phyloP scores from a whole-genome alignment of 495 filamentous ascomycete genomes.

The Pseudotulostoma volvatum region DNA sequence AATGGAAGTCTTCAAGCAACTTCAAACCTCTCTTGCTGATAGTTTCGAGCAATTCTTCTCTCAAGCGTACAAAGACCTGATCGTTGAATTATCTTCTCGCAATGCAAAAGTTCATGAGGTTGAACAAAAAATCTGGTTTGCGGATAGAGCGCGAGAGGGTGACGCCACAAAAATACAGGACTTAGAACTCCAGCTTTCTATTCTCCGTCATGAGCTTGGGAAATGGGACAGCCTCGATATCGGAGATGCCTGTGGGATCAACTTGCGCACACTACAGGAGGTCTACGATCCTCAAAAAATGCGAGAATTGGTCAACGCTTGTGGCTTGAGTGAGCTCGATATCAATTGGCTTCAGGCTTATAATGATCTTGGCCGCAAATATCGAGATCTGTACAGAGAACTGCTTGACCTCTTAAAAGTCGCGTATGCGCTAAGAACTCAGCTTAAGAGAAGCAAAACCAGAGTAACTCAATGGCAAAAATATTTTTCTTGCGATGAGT shows the following conservation, averaged over 20 bases:
- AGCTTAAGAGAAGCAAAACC: constrained; percentile 22
- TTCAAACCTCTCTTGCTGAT: constrained; percentile 19
- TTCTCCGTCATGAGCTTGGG: constrained; percentile 9
- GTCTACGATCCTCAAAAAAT: constrained; percentile 17
- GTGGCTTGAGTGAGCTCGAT: background rate
- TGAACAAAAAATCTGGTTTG: constrained; percentile 8
- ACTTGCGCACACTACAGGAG: constrained; percentile 9
- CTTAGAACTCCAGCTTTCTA: constrained; percentile 13
- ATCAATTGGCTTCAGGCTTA: constrained; percentile 3
- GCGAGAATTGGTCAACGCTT: constrained; percentile 2
- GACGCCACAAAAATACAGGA: constrained; percentile 9
- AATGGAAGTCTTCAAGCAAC: constrained; percentile 26
- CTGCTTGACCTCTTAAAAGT: constrained; percentile 12
- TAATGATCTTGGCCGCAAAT: constrained; percentile 13
- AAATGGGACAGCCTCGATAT: constrained; percentile 7
- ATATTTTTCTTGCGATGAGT: constrained; percentile 15
- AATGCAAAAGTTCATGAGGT: constrained; percentile 12
- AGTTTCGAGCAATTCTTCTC: constrained; percentile 18
- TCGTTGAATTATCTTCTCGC: constrained; percentile 11
- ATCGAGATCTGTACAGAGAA: constrained; percentile 20
- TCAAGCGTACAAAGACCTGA: constrained; percentile 15
- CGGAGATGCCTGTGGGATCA: constrained; percentile 3
- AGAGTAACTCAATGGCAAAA: constrained; percentile 21
- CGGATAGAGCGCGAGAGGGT: constrained; percentile 11
- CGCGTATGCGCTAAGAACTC: constrained; percentile 14